Evolutionary conservation across 108 stramenopile species (phyloP).

Genomic region (Cylindrotheca closterium): DNA sequence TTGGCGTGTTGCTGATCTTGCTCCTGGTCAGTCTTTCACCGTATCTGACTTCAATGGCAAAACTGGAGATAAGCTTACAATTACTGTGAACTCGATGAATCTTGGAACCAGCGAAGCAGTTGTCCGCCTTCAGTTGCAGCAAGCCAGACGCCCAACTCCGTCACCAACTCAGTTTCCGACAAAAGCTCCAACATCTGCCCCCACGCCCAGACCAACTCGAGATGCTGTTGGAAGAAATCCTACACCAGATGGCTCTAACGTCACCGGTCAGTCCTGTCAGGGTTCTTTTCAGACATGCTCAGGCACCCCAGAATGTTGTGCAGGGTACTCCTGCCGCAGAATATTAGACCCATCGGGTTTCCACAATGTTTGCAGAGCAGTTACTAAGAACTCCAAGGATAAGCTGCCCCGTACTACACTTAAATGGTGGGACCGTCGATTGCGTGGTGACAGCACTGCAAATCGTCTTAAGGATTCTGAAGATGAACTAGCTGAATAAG

Average conservation of each 20-base stretch:
- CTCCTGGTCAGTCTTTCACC: not conserved
- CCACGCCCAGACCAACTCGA: too few species aligned
- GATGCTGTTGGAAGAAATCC: not conserved
- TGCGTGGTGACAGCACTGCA: not conserved
- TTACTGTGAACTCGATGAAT: not conserved
- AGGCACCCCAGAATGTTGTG: not conserved
- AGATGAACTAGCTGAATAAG: too few species aligned
- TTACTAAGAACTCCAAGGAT: not conserved
- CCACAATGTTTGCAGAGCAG: not conserved
- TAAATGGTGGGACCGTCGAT: not conserved
- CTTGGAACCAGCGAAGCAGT: not conserved
- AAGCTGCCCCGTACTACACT: not conserved
- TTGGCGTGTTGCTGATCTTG: not conserved
- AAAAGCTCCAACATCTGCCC: not conserved
- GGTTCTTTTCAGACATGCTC: not conserved
- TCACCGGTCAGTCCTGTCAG: not conserved
- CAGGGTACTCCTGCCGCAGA: not conserved
- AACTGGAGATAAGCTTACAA: not conserved
- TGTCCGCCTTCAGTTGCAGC: not conserved
- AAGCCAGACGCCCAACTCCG: not conserved
- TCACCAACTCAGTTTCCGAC: too few species aligned
- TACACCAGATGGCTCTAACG: not conserved
- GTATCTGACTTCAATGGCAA: not conserved
- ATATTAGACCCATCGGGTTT: not conserved
- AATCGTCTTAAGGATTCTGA: too few species aligned